Conservation (phyloP, 2,329 filamentous ascomycete species). For the Clonostachys sp. region DNA sequence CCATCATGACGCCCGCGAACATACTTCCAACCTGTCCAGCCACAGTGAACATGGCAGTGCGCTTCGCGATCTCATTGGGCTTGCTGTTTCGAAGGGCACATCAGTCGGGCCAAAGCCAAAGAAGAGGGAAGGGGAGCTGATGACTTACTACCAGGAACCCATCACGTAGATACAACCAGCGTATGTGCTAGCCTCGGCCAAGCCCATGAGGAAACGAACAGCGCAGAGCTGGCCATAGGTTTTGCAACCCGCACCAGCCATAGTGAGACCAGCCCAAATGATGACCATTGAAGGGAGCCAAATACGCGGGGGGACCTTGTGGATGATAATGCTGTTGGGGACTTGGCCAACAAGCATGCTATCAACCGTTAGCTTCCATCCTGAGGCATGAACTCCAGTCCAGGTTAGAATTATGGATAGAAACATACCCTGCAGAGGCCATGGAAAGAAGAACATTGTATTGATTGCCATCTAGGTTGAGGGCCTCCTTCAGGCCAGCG, state of each 20-base stretch:
- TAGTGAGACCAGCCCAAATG: constrained; percentile 55
- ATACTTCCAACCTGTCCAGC: constrained; percentile 52
- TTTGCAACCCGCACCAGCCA: constrained; percentile 27
- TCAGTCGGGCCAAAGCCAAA: too few relatives aligned
- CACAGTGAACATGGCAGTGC: constrained; percentile 53
- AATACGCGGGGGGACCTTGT: constrained; percentile 53
- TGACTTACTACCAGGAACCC: constrained; percentile 40
- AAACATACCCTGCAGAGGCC: constrained; percentile 15
- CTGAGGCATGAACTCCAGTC: not conserved
- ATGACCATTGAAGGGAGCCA: constrained; percentile 57
- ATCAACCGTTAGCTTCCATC: not conserved
- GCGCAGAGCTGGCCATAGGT: constrained; percentile 18
- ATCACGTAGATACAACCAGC: constrained; percentile 25
- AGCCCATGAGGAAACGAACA: constrained; percentile 17
- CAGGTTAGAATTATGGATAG: not conserved
- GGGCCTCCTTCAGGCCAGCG: constrained; percentile 34
- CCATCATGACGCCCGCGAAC: constrained; percentile 55
- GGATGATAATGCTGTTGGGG: constrained; percentile 51
- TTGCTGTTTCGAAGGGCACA: constrained; percentile 13
- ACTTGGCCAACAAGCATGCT: constrained; percentile 47
- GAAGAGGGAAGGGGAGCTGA: too few relatives aligned
- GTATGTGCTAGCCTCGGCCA: constrained; percentile 18
- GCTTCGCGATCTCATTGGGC: constrained; percentile 50
- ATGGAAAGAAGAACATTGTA: constrained; percentile 17
- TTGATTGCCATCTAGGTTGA: constrained; percentile 35